Conservation (phyloP, 306 rosid genomes). For the Rubus idaeus region DNA sequence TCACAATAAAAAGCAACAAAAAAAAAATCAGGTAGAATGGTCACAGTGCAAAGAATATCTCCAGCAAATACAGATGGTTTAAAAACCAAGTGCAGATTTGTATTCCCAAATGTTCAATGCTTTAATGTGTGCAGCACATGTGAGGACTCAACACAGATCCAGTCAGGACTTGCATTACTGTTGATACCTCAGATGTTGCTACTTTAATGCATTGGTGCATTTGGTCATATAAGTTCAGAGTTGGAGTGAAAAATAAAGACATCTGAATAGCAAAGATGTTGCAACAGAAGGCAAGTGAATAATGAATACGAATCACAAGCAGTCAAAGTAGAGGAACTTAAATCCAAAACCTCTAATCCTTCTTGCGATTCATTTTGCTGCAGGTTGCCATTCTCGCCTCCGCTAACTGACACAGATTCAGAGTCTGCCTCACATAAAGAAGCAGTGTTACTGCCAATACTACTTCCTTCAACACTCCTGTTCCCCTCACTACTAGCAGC, state of each 20-base stretch:
- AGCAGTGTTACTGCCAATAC: conserved; percentile 30
- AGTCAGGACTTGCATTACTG: conserved; percentile 15
- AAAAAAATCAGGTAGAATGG: conserved; percentile 33
- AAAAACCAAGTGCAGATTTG: background rate
- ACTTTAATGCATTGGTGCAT: conserved; percentile 19
- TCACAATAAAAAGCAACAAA: conserved; percentile 30
- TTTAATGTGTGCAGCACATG: conserved; percentile 1
- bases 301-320: background rate
- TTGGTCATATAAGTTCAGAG: conserved; percentile 19
- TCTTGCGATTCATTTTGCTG: conserved; percentile 33
- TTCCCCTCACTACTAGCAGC: conserved; percentile 39
- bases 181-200: conserved; percentile 21
- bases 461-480: conserved; percentile 39
- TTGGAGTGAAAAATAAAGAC: conserved; percentile 17
- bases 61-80: background rate
- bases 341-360: conserved; percentile 68
- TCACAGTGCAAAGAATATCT: conserved; percentile 33
- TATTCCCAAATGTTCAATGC: conserved; percentile 25
- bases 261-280: conserved; percentile 13
- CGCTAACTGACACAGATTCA: conserved; percentile 25
- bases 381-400: conserved; percentile 27
- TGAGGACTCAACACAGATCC: conserved; percentile 25
- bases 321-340: conserved; percentile 32
- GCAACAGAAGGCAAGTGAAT: conserved; percentile 2
- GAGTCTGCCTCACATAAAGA: conserved; percentile 33